These are phyloP conservation scores for Clitopilus hobsonii DNA, from an alignment of 768 basidiomycete genomes.

Conservation along the genomic window DNA sequence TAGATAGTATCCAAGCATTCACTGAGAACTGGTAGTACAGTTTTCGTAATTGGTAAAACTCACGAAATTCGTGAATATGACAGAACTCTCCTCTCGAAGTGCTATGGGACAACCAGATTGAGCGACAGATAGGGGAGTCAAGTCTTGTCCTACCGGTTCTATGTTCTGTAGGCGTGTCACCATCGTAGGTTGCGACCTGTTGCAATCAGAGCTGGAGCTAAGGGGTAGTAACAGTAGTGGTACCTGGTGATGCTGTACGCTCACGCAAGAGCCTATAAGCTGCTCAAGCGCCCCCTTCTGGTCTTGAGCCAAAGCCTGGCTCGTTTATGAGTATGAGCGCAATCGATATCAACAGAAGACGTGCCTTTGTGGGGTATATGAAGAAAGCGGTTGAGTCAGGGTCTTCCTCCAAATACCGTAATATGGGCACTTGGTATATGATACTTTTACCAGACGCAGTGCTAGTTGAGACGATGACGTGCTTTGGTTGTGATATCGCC, in stretches of 20 bases:
- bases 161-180: slow-evolving; percentile 74
- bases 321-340: not conserved
- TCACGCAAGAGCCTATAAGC: slow-evolving; percentile 53
- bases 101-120: slow-evolving; percentile 25
- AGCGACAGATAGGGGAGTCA: not conserved
- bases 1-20: no score
- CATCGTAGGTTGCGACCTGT: slow-evolving; percentile 79
- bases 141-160: slow-evolving; percentile 43
- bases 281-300: slow-evolving; percentile 70
- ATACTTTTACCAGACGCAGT: slow-evolving; percentile 90
- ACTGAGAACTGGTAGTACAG: no score
- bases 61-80: slow-evolving; percentile 89
- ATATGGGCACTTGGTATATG: slow-evolving; percentile 80
- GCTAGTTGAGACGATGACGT: slow-evolving; percentile 86
- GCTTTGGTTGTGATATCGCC: slow-evolving; percentile 46
- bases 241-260: slow-evolving; percentile 59
- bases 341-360: not conserved
- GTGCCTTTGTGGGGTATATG: slow-evolving; percentile 87
- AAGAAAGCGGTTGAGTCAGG: slow-evolving; percentile 65
- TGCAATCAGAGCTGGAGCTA: not conserved
- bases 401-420: slow-evolving; percentile 63
- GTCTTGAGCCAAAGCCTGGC: slow-evolving; percentile 84
- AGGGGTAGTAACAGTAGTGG: not conserved
- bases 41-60: slow-evolving; percentile 14
- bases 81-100: slow-evolving; percentile 68